These are phyloP conservation scores for Trametes coccinea DNA, from an alignment of 768 basidiomycete species.

Conservation along the genomic window DNA sequence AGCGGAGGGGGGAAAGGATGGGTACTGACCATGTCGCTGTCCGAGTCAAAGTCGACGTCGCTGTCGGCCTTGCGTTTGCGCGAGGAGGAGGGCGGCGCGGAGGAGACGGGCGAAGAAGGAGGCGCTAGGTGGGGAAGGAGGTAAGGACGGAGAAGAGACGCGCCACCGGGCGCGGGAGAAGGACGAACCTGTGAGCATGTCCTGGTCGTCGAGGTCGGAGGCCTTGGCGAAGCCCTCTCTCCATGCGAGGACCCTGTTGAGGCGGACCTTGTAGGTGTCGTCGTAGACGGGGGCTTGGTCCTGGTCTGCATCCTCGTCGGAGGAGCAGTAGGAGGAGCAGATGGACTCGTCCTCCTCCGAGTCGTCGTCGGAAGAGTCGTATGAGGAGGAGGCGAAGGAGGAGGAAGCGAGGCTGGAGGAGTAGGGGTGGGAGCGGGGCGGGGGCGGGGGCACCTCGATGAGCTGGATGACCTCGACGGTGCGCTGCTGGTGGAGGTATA, in stretches of 20 bases:
- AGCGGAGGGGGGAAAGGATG: not conserved
- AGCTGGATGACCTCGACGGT: conserved; percentile 72
- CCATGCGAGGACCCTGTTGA: conserved; percentile 74
- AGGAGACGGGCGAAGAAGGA: conserved; percentile 13
- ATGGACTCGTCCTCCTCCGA: conserved; percentile 44
- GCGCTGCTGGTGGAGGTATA: conserved; percentile 46
- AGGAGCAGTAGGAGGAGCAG: conserved; percentile 74
- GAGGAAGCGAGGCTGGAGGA: conserved; percentile 38
- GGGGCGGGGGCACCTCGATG: conserved; percentile 62
- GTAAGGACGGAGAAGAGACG: not conserved
- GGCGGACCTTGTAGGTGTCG: conserved; percentile 54
- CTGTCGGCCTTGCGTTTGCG: conserved; percentile 51
- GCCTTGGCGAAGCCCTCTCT: conserved; percentile 56
- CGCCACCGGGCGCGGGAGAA: not conserved
- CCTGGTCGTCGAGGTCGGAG: conserved; percentile 42
- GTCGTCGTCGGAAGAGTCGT: conserved; percentile 36
- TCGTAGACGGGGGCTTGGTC: conserved; percentile 33
- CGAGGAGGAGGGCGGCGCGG: conserved; percentile 37
- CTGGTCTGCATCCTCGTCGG: conserved; percentile 38
- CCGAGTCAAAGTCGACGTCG: conserved; percentile 32
- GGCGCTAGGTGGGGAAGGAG: conserved; percentile 8
- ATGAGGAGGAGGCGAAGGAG: conserved; percentile 43
- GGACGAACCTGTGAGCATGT: conserved; percentile 43
- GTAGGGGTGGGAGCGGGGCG: conserved; percentile 43
- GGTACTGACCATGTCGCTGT: conserved; percentile 44